A percentile compares a stretch with the other conserved stretches of the same genome.
These are phyloP conservation scores for Diddensiella santjacobensis DNA, from an alignment of 805 yeast genomes.

Conservation along the genomic window DNA sequence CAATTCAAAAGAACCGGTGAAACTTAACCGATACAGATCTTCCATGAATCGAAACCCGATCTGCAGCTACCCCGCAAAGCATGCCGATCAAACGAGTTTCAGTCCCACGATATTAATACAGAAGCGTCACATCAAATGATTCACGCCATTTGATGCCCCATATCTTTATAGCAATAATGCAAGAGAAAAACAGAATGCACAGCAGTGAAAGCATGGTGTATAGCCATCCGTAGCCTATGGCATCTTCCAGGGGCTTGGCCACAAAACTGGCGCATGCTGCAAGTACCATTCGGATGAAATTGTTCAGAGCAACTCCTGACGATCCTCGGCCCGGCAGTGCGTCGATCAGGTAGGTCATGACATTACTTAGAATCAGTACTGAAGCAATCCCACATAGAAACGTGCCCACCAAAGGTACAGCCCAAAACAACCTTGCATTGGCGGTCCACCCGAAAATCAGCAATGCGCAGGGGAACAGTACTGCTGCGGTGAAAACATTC, in stretches of 20 bases:
- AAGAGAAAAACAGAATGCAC: constrained; percentile 18
- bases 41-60: neutral
- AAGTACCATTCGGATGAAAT: constrained; percentile 63
- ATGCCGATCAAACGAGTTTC: neutral
- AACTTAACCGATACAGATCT: neutral
- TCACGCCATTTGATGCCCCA: constrained; percentile 41
- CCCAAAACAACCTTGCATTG: constrained; percentile 64
- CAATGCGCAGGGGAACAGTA: constrained; percentile 58
- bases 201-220: constrained; percentile 61
- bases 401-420: constrained; percentile 74
- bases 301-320: constrained; percentile 81
- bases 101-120: neutral
- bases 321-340: constrained; percentile 85
- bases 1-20: neutral
- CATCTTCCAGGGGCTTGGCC: constrained; percentile 63
- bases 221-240: constrained; percentile 68
- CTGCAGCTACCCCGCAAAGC: neutral
- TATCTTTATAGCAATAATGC: constrained; percentile 33
- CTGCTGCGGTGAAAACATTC: constrained; percentile 64
- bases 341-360: constrained; percentile 77
- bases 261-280: constrained; percentile 77
- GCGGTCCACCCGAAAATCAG: constrained; percentile 82
- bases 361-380: constrained; percentile 79
- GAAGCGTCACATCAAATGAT: constrained; percentile 35
- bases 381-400: constrained; percentile 78